A percentile compares a stretch with the other conserved stretches of the same genome.
These are phyloP conservation scores for Dioscorea zingiberensis DNA, from an alignment of 106 monocot genomes.

Conservation along the genomic window DNA sequence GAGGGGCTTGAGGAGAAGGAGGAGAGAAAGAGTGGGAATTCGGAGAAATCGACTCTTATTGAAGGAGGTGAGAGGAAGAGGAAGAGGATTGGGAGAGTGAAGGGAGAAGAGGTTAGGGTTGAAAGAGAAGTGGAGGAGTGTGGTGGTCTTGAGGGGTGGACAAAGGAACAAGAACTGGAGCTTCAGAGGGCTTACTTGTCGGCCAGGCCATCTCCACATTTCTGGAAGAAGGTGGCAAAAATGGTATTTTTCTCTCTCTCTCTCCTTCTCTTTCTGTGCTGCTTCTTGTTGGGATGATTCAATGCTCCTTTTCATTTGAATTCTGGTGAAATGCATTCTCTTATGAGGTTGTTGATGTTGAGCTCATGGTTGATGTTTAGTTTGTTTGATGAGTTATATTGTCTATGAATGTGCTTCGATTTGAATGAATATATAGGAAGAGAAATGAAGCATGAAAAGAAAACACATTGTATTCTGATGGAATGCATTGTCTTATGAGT, in stretches of 20 bases:
- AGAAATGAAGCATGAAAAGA: background rate
- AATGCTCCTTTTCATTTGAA: background rate
- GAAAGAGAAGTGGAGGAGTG: background rate
- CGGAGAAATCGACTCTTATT: background rate
- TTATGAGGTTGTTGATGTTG: no score
- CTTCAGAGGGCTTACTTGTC: slow-evolving; percentile 28
- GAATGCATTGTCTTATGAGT: no score
- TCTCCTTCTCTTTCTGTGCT: no score
- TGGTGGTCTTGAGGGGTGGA: slow-evolving; percentile 12
- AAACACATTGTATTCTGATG: no score
- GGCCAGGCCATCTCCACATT: slow-evolving; percentile 35
- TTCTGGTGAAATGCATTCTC: background rate
- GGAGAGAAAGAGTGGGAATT: background rate
- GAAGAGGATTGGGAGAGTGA: background rate
- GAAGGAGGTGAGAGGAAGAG: background rate
- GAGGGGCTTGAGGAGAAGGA: background rate
- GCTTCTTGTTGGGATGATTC: no score
- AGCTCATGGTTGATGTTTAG: no score
- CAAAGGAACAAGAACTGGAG: slow-evolving; percentile 19
- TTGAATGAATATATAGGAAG: background rate
- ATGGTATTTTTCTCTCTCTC: slow-evolving; percentile 23
- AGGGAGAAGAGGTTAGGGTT: background rate
- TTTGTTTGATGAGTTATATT: background rate
- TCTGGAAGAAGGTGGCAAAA: slow-evolving; percentile 49
- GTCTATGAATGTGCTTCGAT: background rate